These are phyloP conservation scores for Syzygium malaccense DNA, from an alignment of 441 rosid species.

Conservation along the genomic window DNA sequence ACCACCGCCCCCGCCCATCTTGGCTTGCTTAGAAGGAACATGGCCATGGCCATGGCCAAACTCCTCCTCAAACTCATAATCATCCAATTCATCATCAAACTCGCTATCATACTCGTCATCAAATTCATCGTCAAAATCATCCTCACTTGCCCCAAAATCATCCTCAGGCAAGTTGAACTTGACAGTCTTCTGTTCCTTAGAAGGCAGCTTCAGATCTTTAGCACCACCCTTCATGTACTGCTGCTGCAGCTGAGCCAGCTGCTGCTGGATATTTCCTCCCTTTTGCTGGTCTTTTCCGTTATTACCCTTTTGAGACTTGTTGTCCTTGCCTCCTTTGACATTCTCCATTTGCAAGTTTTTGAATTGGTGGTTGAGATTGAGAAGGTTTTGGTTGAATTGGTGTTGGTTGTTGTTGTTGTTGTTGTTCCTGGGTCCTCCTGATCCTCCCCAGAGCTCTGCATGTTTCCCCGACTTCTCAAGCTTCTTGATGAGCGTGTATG, in stretches of 20 bases:
- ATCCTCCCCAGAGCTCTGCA: constrained; percentile 57
- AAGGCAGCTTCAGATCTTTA: constrained; percentile 27
- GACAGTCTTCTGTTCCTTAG: constrained; percentile 59
- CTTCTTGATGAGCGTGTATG: constrained; percentile 55
- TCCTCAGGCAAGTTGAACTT: constrained; percentile 3
- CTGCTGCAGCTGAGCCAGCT: constrained; percentile 26
- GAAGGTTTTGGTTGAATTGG: constrained; percentile 15
- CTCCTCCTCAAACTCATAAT: neutral
- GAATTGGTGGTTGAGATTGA: constrained; percentile 47
- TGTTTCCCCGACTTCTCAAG: constrained; percentile 87
- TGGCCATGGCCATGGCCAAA: constrained; percentile 20
- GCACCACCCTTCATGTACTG: constrained; percentile 36
- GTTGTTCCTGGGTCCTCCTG: constrained; percentile 29
- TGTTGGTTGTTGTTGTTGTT: neutral
- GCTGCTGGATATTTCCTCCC: constrained; percentile 29
- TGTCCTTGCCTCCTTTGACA: constrained; percentile 49
- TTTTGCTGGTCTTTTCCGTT: constrained; percentile 35
- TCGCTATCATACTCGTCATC: neutral
- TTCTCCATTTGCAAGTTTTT: constrained; percentile 54
- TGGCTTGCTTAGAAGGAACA: constrained; percentile 24
- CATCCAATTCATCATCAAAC: neutral
- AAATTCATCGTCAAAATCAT: neutral
- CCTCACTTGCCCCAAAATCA: neutral
- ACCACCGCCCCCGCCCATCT: constrained; percentile 31
- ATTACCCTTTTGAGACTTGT: constrained; percentile 52